A percentile compares a stretch with the other conserved stretches of the same genome.
Evolutionary conservation across 345 rosid genomes (phyloP).

Genomic region (Mercurialis annua): DNA sequence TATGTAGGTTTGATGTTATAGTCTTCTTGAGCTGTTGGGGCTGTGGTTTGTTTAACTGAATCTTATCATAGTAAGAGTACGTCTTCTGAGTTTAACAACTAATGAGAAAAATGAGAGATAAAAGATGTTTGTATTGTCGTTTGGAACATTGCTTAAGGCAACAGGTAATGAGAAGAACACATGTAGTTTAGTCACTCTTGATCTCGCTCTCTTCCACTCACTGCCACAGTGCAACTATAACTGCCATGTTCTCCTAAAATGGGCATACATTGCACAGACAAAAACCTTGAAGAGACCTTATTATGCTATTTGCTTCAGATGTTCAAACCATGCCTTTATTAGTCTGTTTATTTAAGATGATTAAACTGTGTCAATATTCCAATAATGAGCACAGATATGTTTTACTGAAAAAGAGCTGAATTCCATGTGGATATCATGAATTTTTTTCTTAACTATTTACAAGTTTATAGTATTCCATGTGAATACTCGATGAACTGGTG

Average conservation of each 20-base stretch:
- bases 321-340: neutral
- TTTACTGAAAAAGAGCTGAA: neutral
- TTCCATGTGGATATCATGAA: no score
- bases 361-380: neutral
- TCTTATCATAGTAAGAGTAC: neutral
- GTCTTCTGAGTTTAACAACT: neutral
- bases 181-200: neutral
- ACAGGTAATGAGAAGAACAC: neutral
- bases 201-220: neutral
- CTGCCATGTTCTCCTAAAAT: neutral
- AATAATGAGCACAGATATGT: neutral
- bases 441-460: no score
- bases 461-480: neutral
- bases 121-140: neutral
- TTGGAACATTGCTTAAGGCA: neutral
- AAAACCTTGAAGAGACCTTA: neutral
- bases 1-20: conserved; percentile 19
- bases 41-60: neutral
- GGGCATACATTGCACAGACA: neutral
- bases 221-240: neutral
- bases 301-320: neutral
- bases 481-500: neutral
- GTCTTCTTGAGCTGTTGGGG: neutral
- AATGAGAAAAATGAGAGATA: neutral
- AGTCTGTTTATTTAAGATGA: neutral